A percentile compares a stretch with the other conserved stretches of the same genome.
Conservation (phyloP, 1,284 basidiomycete genomes). For the Trametes hirsuta region DNA sequence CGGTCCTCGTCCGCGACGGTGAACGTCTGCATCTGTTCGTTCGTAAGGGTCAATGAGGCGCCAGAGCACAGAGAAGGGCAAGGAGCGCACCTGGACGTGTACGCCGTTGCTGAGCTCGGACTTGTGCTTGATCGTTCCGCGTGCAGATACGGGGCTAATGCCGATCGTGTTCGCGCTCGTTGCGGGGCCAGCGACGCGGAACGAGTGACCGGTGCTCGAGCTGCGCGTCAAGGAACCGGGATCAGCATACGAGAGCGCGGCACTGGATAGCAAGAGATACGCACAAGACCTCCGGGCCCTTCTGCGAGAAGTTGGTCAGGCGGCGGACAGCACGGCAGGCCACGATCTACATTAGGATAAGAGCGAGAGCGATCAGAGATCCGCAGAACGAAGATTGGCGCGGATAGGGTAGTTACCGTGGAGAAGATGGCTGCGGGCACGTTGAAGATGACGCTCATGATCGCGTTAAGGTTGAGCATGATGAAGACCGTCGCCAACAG, state of each 20-base stretch:
- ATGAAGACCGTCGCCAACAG: constrained; percentile 39
- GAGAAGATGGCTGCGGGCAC: constrained; percentile 38
- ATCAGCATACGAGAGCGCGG: constrained; percentile 16
- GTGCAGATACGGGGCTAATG: constrained; percentile 4
- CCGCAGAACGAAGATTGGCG: neutral
- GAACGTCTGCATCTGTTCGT: constrained; percentile 35
- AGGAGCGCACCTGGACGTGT: constrained; percentile 51
- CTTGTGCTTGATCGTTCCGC: constrained; percentile 31
- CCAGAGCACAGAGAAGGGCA: neutral
- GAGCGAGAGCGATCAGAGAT: neutral
- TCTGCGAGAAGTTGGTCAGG: constrained; percentile 58
- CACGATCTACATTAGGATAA: constrained; percentile 9
- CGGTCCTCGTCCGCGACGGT: constrained; percentile 31
- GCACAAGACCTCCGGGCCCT: constrained; percentile 59
- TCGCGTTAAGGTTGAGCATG: constrained; percentile 35
- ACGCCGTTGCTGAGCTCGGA: constrained; percentile 43
- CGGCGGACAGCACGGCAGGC: constrained; percentile 72
- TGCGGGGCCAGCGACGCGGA: constrained; percentile 15
- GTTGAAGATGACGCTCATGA: constrained; percentile 40
- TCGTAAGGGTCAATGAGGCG: too few relatives aligned
- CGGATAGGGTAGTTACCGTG: constrained; percentile 24
- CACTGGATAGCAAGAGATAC: constrained; percentile 30
- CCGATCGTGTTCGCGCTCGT: constrained; percentile 13
- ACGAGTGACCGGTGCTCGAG: constrained; percentile 32
- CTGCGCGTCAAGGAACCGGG: constrained; percentile 35